phyloP scores from a whole-genome alignment of 768 basidiomycete genomes.

The Arthromyces matolae region DNA sequence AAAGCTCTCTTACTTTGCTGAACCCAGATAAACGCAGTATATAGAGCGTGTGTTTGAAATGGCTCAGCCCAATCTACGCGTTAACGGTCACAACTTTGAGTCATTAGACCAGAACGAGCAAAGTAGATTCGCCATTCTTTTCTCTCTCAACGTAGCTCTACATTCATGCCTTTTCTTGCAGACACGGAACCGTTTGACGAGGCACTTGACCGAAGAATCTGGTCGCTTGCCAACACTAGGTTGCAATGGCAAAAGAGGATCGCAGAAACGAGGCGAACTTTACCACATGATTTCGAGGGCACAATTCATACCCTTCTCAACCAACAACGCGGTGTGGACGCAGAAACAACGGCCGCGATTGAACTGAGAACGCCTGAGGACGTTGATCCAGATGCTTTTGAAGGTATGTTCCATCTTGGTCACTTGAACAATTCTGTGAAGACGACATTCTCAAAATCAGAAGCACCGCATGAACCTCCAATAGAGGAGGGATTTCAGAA shows the following conservation, averaged over 20 bases:
- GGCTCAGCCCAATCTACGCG: constrained; percentile 67
- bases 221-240: constrained; percentile 72
- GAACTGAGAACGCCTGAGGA: constrained; percentile 12
- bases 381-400: constrained; percentile 17
- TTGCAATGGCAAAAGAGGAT: constrained; percentile 73
- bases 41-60: constrained; percentile 59
- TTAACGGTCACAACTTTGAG: constrained; percentile 78
- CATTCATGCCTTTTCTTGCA: constrained; percentile 24
- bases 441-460: too few relatives aligned
- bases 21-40: constrained; percentile 39
- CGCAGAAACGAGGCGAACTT: constrained; percentile 59
- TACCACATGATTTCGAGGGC: constrained; percentile 51
- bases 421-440: too few relatives aligned
- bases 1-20: constrained; percentile 1
- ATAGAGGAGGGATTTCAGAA: constrained; percentile 31
- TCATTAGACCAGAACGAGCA: constrained; percentile 53
- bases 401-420: constrained; percentile 12
- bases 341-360: constrained; percentile 17
- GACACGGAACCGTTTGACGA: constrained; percentile 84
- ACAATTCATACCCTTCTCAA: constrained; percentile 28
- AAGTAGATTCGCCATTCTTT: constrained; percentile 30
- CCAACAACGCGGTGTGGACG: constrained; percentile 28
- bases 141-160: background rate
- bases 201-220: constrained; percentile 76
- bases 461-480: constrained; percentile 13